These are phyloP conservation scores for Rosa chinensis DNA, from an alignment of 306 rosid species.

Conservation along the genomic window DNA sequence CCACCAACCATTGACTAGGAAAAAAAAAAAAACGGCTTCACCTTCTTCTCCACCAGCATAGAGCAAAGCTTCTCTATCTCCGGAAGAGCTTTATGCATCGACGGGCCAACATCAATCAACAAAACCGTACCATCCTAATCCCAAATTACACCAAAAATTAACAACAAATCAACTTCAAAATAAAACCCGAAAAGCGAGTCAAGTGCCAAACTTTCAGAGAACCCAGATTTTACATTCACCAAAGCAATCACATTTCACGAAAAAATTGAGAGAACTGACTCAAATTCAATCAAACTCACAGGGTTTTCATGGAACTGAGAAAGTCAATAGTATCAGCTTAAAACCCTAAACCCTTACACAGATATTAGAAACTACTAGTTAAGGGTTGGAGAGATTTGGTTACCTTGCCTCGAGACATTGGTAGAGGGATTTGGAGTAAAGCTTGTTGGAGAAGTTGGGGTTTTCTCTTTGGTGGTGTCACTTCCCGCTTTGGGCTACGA, in stretches of 20 bases:
- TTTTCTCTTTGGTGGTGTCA: neutral
- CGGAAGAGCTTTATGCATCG: slow-evolving; percentile 79
- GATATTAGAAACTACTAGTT: neutral
- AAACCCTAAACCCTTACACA: slow-evolving; percentile 11
- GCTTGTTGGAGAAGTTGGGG: slow-evolving; percentile 36
- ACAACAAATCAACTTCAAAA: slow-evolving; percentile 15
- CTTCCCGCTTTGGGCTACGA: slow-evolving; percentile 16
- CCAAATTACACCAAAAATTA: slow-evolving; percentile 4
- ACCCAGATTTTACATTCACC: neutral
- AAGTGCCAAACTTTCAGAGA: neutral
- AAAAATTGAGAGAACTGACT: neutral
- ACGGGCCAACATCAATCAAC: slow-evolving; percentile 87
- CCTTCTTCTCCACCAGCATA: slow-evolving; percentile 75
- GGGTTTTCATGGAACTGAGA: neutral
- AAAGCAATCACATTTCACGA: neutral
- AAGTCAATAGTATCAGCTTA: neutral
- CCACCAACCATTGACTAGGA: neutral
- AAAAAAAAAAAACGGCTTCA: slow-evolving; percentile 6
- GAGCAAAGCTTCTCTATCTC: slow-evolving; percentile 74
- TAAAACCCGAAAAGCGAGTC: slow-evolving; percentile 12
- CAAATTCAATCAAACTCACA: neutral
- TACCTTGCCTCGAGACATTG: slow-evolving; percentile 84
- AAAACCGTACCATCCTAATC: slow-evolving; percentile 70
- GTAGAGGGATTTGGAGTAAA: neutral
- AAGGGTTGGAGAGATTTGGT: neutral